Base-by-base conservation (phyloP, 352 stramenopile genomes). In the Pythium apleroticum region DNA sequence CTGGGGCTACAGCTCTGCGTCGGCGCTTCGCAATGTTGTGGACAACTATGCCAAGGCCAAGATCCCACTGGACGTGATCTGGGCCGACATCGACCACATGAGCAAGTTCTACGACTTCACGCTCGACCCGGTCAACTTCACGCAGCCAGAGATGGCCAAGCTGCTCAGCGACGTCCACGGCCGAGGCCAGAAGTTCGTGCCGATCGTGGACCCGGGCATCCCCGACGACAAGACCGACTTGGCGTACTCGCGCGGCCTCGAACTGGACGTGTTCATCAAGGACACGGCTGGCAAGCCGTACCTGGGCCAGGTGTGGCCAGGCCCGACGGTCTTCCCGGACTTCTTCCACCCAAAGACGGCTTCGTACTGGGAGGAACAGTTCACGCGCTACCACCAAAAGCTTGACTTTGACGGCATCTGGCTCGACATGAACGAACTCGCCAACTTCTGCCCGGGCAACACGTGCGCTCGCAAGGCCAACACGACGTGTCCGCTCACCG, bases 391-490 rank as follows among this genome's bases (percentile, higher is more conserved):
- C 68, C 69, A 91, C 71, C 71, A 86, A n/a, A 71, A 50, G 10
- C 49, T 82, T 17, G 30, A 52, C 1, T 90, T 80, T 46, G 86
- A 96, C 49, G 85, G 88, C 24, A 62, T 94, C 8, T 95, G 88
- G 88, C 88, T 96, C 57, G 88, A 96, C 66, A 96, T 96, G 88
- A 96, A 96, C 68, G 88, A 96, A 49, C 63, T 91, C 4, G 80
- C 82, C 15, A 92, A 90, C 67, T 93, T 95, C 48, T 92, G 80
- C 46, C 71, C 72, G 1, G 82, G 81, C 5, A 74, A 60, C 1
- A 64, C 39, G 19, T 88, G 78, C 48, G 65, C 69, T 8, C 78
- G 76, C 24, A 62, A 84, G 17, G 56, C n/a, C n/a, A 66, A 1
- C 60, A 25, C 46, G 66, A 68, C 5, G 14, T 88, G 77, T 45